phyloP scores from a whole-genome alignment of 2,329 filamentous ascomycete genomes.

The Colletotrichum coccodes region DNA sequence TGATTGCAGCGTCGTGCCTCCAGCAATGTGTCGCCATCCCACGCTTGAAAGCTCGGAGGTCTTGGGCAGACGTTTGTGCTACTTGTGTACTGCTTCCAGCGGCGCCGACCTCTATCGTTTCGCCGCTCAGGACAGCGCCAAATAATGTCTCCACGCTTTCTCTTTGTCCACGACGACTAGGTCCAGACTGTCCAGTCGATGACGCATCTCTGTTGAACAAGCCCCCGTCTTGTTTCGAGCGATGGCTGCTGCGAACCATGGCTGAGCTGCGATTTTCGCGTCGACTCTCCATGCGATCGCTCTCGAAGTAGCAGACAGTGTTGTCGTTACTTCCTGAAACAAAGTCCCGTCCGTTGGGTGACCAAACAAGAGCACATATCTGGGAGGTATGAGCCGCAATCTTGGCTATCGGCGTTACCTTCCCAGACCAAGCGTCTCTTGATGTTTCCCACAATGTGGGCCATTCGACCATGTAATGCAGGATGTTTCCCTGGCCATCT shows the following conservation, averaged over 20 bases:
- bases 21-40: constrained; percentile 77
- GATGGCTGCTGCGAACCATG: neutral
- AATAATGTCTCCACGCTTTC: neutral
- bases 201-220: neutral
- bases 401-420: constrained; percentile 80
- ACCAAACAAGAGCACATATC: constrained; percentile 94
- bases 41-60: constrained; percentile 58
- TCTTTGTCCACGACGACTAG: neutral
- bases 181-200: neutral
- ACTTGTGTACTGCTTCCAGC: constrained; percentile 40
- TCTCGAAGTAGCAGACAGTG: constrained; percentile 82
- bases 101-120: neutral
- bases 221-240: neutral
- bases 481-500: constrained; percentile 83
- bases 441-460: constrained; percentile 70
- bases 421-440: constrained; percentile 77
- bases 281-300: constrained; percentile 56
- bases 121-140: neutral
- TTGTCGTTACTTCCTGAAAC: constrained; percentile 96
- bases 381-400: constrained; percentile 87
- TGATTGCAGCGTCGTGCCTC: constrained; percentile 87
- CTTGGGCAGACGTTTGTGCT: constrained; percentile 42
- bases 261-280: constrained; percentile 22
- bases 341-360: constrained; percentile 78
- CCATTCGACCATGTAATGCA: constrained; percentile 94